A percentile compares a stretch with the other conserved stretches of the same genome.
These are phyloP conservation scores for Populus deltoides DNA, from an alignment of 345 rosid species.

Conservation along the genomic window DNA sequence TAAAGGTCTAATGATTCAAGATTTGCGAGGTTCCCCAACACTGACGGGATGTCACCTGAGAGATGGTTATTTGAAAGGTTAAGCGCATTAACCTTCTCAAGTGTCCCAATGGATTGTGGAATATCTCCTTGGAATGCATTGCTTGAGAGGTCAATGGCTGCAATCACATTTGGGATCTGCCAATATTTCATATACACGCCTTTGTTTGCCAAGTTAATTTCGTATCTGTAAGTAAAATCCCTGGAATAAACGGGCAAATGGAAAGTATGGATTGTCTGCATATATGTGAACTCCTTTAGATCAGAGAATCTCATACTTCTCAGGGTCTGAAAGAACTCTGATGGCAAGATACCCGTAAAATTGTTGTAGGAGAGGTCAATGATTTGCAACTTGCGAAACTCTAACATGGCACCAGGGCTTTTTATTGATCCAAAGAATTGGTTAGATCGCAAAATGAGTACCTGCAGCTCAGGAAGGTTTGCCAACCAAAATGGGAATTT, in stretches of 20 bases:
- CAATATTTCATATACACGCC: neutral
- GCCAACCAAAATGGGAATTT: no score
- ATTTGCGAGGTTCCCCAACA: neutral
- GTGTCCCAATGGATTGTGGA: neutral
- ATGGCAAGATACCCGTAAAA: neutral
- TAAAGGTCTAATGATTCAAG: constrained; percentile 5
- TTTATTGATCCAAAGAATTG: neutral
- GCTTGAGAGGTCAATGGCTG: constrained; percentile 4
- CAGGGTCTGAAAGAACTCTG: neutral
- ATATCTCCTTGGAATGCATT: constrained; percentile 6
- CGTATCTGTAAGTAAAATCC: neutral
- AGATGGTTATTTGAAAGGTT: no score
- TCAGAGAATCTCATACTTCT: no score
- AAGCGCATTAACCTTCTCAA: no score
- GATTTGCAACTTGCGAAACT: neutral
- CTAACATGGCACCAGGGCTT: neutral
- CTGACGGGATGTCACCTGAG: no score
- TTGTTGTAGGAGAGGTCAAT: no score
- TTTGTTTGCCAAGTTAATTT: neutral
- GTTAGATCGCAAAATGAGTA: neutral
- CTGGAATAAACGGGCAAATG: no score
- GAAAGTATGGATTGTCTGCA: neutral
- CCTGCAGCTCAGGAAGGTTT: no score
- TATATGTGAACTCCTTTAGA: neutral
- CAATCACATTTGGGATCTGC: neutral